Evolutionary conservation across 164 flowering plant species (phyloP).

Genomic region (Vitis rotundifolia): DNA sequence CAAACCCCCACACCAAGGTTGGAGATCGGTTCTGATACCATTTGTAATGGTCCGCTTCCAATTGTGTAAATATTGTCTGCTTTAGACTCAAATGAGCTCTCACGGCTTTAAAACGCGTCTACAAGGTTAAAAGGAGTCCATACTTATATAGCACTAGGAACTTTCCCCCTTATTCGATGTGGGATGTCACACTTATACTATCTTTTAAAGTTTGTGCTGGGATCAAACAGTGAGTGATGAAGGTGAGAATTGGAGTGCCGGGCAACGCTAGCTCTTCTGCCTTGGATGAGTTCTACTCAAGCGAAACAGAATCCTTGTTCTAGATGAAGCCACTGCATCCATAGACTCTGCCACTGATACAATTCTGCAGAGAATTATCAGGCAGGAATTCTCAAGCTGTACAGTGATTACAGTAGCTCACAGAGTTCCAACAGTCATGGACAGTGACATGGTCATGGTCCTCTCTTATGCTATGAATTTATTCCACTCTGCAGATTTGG

Average conservation of each 20-base stretch:
- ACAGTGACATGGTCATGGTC: conserved; percentile 73
- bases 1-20: too few species aligned
- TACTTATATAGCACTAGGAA: too few species aligned
- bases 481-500: too few species aligned
- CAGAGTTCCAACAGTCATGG: conserved; percentile 70
- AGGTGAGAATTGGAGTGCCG: conserved; percentile 87
- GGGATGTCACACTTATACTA: too few species aligned
- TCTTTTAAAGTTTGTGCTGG: too few species aligned
- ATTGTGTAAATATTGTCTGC: too few species aligned
- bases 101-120: too few species aligned
- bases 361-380: conserved; percentile 56
- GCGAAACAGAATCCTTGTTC: conserved; percentile 69
- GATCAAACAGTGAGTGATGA: conserved; percentile 68
- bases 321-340: conserved; percentile 94
- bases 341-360: conserved; percentile 86
- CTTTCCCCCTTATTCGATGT: too few species aligned
- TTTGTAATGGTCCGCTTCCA: too few species aligned
- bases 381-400: conserved; percentile 55
- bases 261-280: conserved; percentile 83
- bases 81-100: too few species aligned
- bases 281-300: conserved; percentile 76
- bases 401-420: conserved; percentile 73
- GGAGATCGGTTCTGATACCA: too few species aligned
- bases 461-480: conserved; percentile 13
- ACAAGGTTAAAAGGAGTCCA: too few species aligned